phyloP scores from a whole-genome alignment of 2,329 filamentous ascomycete species.

The Phyllosticta citrichinensis region DNA sequence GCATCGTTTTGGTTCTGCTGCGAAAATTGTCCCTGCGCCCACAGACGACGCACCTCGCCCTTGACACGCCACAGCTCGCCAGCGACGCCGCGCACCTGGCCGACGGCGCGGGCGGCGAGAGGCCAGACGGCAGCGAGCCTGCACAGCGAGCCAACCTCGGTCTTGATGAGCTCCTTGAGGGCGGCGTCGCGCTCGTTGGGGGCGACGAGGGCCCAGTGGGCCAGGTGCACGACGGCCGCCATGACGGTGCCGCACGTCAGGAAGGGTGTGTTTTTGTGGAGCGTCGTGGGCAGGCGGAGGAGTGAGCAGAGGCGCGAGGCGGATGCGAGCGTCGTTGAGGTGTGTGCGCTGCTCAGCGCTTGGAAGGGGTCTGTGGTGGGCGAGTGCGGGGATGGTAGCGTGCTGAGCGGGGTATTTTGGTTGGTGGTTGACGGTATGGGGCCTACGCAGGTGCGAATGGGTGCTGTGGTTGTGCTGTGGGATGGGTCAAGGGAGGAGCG shows the following conservation, averaged over 20 bases:
- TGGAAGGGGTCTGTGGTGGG: conserved; percentile 19
- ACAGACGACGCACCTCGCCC: conserved; percentile 24
- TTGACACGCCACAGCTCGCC: conserved; percentile 52
- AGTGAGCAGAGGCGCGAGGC: conserved; percentile 69
- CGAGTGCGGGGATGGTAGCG: conserved; percentile 16
- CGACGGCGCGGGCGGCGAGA: conserved; percentile 58
- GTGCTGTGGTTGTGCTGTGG: conserved; percentile 22
- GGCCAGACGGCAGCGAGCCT: conserved; percentile 60
- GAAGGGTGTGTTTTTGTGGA: conserved; percentile 55
- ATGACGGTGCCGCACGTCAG: conserved; percentile 32
- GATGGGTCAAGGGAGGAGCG: conserved; percentile 27
- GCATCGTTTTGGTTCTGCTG: too few species aligned
- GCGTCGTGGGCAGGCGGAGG: conserved; percentile 60
- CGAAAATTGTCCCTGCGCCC: neutral
- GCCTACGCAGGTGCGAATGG: conserved; percentile 54
- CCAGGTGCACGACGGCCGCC: conserved; percentile 38
- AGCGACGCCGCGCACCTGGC: conserved; percentile 69
- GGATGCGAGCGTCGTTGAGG: conserved; percentile 68
- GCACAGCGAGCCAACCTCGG: conserved; percentile 69
- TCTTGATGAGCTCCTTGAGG: conserved; percentile 62
- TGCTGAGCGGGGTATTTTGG: conserved; percentile 29
- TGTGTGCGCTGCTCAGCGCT: conserved; percentile 49
- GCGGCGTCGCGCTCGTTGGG: conserved; percentile 41
- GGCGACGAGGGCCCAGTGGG: conserved; percentile 56
- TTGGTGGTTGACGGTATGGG: conserved; percentile 32